Evolutionary conservation across 441 rosid species (phyloP).

Genomic region (Mallotus japonicus): DNA sequence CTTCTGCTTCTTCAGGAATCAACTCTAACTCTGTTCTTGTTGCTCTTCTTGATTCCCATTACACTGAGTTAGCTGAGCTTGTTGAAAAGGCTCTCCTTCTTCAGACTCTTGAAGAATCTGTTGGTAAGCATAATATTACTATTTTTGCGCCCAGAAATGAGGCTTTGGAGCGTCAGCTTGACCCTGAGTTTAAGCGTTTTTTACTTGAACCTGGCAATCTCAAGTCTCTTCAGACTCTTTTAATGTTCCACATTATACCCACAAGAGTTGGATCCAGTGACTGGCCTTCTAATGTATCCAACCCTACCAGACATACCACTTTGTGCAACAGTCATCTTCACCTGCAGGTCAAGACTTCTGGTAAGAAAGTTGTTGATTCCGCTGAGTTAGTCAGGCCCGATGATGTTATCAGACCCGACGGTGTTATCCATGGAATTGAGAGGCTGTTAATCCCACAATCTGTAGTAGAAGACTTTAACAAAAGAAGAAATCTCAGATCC

Average conservation of each 20-base stretch:
- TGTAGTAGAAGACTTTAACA: constrained; percentile 75
- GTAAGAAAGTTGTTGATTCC: constrained; percentile 39
- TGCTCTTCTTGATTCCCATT: constrained; percentile 90
- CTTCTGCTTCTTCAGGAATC: constrained; percentile 47
- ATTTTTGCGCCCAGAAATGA: constrained; percentile 84
- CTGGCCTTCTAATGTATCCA: constrained; percentile 42
- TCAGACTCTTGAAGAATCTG: constrained; percentile 77
- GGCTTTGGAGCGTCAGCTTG: constrained; percentile 78
- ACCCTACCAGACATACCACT: constrained; percentile 42
- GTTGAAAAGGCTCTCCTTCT: constrained; percentile 89
- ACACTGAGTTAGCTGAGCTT: constrained; percentile 81
- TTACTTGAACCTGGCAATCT: constrained; percentile 82
- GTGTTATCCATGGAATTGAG: constrained; percentile 79
- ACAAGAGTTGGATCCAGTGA: constrained; percentile 48
- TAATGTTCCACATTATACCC: constrained; percentile 77
- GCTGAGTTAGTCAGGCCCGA: constrained; percentile 54
- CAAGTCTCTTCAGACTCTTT: constrained; percentile 65
- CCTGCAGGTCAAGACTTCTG: constrained; percentile 28
- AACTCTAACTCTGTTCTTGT: constrained; percentile 87
- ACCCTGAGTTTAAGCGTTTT: constrained; percentile 84
- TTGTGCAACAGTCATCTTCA: constrained; percentile 48
- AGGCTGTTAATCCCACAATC: constrained; percentile 69
- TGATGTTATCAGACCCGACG: constrained; percentile 76
- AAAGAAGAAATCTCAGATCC: constrained; percentile 66
- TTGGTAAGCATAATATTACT: constrained; percentile 76